Base-by-base conservation (phyloP, 1,284 basidiomycete species). In the Ceratorhiza oryzae-sativae region DNA sequence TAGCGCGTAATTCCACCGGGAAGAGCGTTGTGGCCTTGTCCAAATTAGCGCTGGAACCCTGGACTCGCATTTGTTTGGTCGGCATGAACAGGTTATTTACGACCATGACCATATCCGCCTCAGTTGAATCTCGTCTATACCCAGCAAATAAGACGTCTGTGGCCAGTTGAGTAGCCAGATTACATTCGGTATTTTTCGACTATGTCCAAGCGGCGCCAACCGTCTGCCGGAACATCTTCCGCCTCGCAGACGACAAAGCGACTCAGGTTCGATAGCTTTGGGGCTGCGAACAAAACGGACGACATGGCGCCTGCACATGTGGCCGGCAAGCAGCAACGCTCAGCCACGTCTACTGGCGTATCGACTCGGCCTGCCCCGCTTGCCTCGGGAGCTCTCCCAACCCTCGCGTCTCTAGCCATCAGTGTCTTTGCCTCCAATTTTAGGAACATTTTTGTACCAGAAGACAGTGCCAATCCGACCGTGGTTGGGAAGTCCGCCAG, bases 391-490 rank as follows among this genome's bases (percentile, higher is more conserved):
- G 32, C 41, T 6, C 41, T 70, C 18, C 67, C 67, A 13, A 58
- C 27, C 36, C 67, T 70, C 25, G 53, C 23, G 20, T 70, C 67
- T 25, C 30, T 58, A 4, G 53, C 67, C 20, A 45, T 55, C 42
- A 55, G 34, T 46, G 67, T 59, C 15, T 88, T 90, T 75, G 86
- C 84, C n/a, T 75, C 79, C 0, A 80, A 84, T 72, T 80, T 87
- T 63, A 76, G 77, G 23, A 75, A 73, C 9, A 78, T 90, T 4
- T 82, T 82, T 30, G 78, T 84, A 45, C 78, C 80, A 49, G 62
- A 73, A 12, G 71, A 77, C 23, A 87, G 86, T 85, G 76, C 78
- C 36, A 39, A 73, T 34, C 45, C 20, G 20, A 42, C n/a, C 55
- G 55, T 18, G 67, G 53, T 2, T 3, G 20, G 8, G 73, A 73